phyloP scores from a whole-genome alignment of 2,329 filamentous ascomycete species.

The Mollisiaceae sp. region DNA sequence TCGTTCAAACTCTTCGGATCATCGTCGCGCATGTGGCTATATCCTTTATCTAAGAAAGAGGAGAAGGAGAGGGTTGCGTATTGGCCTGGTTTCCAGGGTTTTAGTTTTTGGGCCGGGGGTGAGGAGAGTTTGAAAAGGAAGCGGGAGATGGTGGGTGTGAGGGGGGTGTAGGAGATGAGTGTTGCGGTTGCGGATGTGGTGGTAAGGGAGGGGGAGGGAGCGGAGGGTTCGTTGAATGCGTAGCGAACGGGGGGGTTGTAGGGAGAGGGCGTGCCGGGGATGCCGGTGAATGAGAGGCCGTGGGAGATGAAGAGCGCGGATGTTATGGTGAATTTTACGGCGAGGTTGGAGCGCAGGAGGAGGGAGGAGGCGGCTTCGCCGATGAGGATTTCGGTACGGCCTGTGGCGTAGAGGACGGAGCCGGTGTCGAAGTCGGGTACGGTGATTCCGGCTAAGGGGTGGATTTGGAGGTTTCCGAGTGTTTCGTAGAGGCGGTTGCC shows the following conservation, averaged over 20 bases:
- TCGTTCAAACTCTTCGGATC: constrained; percentile 6
- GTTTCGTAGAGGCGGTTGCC: constrained; percentile 84
- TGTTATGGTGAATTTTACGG: constrained; percentile 6
- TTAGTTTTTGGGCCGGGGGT: too few relatives aligned
- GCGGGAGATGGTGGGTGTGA: constrained; percentile 11
- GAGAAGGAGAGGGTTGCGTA: constrained; percentile 10
- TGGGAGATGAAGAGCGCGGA: constrained; percentile 5
- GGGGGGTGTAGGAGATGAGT: neutral
- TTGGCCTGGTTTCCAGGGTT: constrained; percentile 12
- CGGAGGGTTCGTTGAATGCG: neutral
- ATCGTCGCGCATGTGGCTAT: neutral
- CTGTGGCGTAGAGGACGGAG: constrained; percentile 72
- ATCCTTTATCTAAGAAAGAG: neutral
- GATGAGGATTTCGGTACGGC: constrained; percentile 65
- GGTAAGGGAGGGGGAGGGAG: neutral
- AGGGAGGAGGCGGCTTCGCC: constrained; percentile 9
- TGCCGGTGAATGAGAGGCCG: constrained; percentile 9
- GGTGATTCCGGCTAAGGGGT: constrained; percentile 68
- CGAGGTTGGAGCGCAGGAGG: constrained; percentile 11
- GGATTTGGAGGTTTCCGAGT: constrained; percentile 72
- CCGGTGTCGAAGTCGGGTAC: constrained; percentile 76
- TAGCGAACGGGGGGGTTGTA: too few relatives aligned
- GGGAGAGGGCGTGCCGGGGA: neutral
- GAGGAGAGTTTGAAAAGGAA: constrained; percentile 5
- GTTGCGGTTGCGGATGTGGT: neutral